phyloP scores from a whole-genome alignment of 2,329 filamentous ascomycete species.

The Paraphaeosphaeria sporulosa region DNA sequence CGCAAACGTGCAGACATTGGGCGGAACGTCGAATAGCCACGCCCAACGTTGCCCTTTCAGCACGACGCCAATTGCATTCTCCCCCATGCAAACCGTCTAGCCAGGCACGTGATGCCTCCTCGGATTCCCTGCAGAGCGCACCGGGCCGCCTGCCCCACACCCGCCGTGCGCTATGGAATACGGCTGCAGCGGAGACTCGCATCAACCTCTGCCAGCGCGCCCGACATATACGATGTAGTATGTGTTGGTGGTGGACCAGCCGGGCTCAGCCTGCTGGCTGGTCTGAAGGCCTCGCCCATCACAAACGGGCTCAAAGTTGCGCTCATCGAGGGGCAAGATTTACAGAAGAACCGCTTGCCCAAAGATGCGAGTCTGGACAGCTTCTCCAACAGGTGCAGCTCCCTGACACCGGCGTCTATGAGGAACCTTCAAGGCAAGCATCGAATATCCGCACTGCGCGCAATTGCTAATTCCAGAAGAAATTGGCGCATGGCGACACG shows the following conservation, averaged over 20 bases:
- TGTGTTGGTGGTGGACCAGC: constrained; percentile 90
- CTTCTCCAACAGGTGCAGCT: constrained; percentile 96
- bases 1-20: not conserved
- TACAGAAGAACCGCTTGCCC: constrained; percentile 73
- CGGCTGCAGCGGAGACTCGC: constrained; percentile 37
- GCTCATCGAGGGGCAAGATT: constrained; percentile 87
- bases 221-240: constrained; percentile 90
- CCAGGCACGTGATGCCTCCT: constrained; percentile 42
- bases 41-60: not conserved
- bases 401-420: constrained; percentile 88
- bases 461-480: constrained; percentile 37
- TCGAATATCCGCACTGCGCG: not conserved
- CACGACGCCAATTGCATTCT: constrained; percentile 14
- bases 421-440: constrained; percentile 70
- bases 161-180: constrained; percentile 24
- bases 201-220: constrained; percentile 47
- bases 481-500: constrained; percentile 85
- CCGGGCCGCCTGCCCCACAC: constrained; percentile 19
- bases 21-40: not conserved
- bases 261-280: constrained; percentile 71
- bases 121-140: constrained; percentile 34
- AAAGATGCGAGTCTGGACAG: constrained; percentile 67
- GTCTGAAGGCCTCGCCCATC: constrained; percentile 67
- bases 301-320: constrained; percentile 83
- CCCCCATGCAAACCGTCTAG: constrained; percentile 28